Percentiles rank a stretch among this genome's conserved stretches.
These are phyloP conservation scores for Leccinum subspadiceum DNA, from an alignment of 1,284 basidiomycete genomes.

Conservation along the genomic window DNA sequence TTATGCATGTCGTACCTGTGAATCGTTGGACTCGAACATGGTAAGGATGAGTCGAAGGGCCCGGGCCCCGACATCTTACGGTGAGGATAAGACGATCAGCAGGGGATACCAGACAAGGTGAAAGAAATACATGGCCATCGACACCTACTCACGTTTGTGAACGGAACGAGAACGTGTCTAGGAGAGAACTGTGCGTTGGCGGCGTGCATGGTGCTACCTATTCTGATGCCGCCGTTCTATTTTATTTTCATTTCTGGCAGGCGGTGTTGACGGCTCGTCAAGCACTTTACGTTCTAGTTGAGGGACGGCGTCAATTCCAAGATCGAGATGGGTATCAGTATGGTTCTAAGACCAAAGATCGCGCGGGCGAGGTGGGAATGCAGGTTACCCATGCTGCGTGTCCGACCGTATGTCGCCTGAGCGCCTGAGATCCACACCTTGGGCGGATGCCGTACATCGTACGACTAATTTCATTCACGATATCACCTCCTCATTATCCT, in stretches of 20 bases:
- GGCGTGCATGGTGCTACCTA: constrained; percentile 45
- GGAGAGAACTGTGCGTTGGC: constrained; percentile 42
- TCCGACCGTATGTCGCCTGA: constrained; percentile 23
- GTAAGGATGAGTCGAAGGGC: no score
- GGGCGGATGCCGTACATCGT: no score
- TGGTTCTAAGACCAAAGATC: constrained; percentile 44
- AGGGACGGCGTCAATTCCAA: constrained; percentile 39
- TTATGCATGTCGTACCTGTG: constrained; percentile 88
- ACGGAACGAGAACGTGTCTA: constrained; percentile 42
- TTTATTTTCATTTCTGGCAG: background rate
- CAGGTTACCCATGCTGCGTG: constrained; percentile 39
- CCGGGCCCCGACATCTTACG: no score
- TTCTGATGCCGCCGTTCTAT: background rate
- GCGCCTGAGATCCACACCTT: background rate
- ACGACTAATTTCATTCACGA: no score
- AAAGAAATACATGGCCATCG: constrained; percentile 40
- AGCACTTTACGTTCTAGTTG: constrained; percentile 45
- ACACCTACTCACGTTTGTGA: constrained; percentile 39
- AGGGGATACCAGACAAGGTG: constrained; percentile 24
- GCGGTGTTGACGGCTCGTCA: constrained; percentile 31
- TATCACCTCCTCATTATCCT: no score
- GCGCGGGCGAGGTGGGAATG: constrained; percentile 36
- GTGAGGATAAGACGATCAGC: background rate
- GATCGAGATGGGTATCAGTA: constrained; percentile 36
- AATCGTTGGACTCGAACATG: constrained; percentile 9